Evolutionary conservation across 2,329 filamentous ascomycete species (phyloP).

Genomic region (Leptosphaerulina australis): DNA sequence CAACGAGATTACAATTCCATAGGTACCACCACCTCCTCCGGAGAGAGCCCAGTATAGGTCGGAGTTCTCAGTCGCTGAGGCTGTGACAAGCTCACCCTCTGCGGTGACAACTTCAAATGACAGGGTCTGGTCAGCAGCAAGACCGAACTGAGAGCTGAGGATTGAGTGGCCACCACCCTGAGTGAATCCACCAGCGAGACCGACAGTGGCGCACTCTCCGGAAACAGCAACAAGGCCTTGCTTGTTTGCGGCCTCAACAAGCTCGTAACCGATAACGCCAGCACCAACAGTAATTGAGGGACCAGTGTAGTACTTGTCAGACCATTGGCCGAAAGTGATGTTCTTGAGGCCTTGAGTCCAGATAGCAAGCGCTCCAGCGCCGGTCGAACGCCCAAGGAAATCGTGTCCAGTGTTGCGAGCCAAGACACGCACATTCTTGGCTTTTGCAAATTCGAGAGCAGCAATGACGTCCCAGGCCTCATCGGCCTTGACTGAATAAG

Average conservation of each 20-base stretch:
- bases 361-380: slow-evolving; percentile 34
- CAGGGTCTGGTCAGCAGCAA: slow-evolving; percentile 42
- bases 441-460: slow-evolving; percentile 33
- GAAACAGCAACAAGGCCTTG: slow-evolving; percentile 32
- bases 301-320: slow-evolving; percentile 33
- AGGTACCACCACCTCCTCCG: slow-evolving; percentile 42
- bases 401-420: slow-evolving; percentile 39
- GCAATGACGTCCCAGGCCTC: slow-evolving; percentile 22
- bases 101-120: slow-evolving; percentile 43
- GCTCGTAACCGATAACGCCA: slow-evolving; percentile 36
- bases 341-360: slow-evolving; percentile 42
- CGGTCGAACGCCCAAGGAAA: slow-evolving; percentile 39
- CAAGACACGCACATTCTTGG: slow-evolving; percentile 35
- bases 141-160: slow-evolving; percentile 30
- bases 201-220: slow-evolving; percentile 43
- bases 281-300: slow-evolving; percentile 36
- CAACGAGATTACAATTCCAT: slow-evolving; percentile 38
- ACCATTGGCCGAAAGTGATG: slow-evolving; percentile 28
- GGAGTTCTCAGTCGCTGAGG: slow-evolving; percentile 34
- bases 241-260: slow-evolving; percentile 27
- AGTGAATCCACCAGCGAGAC: slow-evolving; percentile 41
- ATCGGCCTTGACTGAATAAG: slow-evolving; percentile 48
- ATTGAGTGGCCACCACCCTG: slow-evolving; percentile 41
- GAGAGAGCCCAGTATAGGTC: slow-evolving; percentile 48
- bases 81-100: slow-evolving; percentile 36